These are phyloP conservation scores for Gossypium anomalum DNA, from an alignment of 345 rosid species.

Conservation along the genomic window DNA sequence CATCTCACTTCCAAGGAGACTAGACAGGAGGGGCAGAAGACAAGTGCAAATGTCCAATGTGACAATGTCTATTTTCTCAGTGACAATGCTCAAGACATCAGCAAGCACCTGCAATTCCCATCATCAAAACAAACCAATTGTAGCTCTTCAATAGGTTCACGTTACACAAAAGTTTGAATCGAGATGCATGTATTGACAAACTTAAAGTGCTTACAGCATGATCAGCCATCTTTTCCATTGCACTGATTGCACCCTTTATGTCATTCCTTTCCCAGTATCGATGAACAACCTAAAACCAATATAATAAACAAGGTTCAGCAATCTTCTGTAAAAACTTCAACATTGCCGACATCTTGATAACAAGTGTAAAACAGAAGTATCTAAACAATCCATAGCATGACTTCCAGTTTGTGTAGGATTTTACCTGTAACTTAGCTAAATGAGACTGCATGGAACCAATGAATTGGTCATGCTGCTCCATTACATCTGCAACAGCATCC, in stretches of 20 bases:
- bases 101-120: constrained; percentile 62
- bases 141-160: not conserved
- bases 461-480: constrained; percentile 85
- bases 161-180: constrained; percentile 8
- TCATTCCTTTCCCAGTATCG: constrained; percentile 91
- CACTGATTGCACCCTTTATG: constrained; percentile 64
- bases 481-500: constrained; percentile 59
- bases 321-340: constrained; percentile 7
- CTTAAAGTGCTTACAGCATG: constrained; percentile 53
- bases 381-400: constrained; percentile 9
- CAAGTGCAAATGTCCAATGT: constrained; percentile 74
- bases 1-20: constrained; percentile 76
- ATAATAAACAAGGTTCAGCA: constrained; percentile 24
- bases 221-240: constrained; percentile 95
- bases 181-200: not conserved
- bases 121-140: constrained; percentile 7
- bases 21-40: constrained; percentile 77
- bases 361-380: not conserved
- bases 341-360: not conserved
- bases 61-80: constrained; percentile 66
- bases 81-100: constrained; percentile 62
- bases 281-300: constrained; percentile 59
- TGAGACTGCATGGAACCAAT: constrained; percentile 90
- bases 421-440: constrained; percentile 86
- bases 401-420: constrained; percentile 18